Percentiles rank a stretch among this genome's conserved stretches.
Conservation (phyloP, 495 filamentous ascomycete genomes). For the Xylaria cubensis region DNA sequence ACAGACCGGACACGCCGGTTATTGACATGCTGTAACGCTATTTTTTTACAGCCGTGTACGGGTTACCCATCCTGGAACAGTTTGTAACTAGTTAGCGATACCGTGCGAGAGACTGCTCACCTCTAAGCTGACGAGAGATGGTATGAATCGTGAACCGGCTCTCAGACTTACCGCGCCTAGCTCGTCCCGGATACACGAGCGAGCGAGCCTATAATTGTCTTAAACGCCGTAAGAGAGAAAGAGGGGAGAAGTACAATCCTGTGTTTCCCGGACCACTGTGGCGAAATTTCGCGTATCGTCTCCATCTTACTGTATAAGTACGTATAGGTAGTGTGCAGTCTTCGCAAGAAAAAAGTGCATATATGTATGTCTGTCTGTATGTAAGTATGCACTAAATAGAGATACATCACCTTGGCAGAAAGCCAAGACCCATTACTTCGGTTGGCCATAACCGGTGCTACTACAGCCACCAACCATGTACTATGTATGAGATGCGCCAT, state of each 20-base stretch:
- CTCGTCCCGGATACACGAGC: not conserved
- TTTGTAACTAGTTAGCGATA: not conserved
- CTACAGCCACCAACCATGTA: not conserved
- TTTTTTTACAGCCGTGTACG: not conserved
- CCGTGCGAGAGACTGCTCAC: constrained; percentile 5
- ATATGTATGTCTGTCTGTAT: too few species aligned
- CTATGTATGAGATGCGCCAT: constrained; percentile 13
- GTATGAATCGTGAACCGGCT: constrained; percentile 19
- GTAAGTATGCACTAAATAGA: too few species aligned
- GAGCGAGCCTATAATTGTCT: not conserved
- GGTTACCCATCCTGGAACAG: not conserved
- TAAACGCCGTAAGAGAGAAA: constrained; percentile 9
- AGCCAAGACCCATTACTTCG: constrained; percentile 8
- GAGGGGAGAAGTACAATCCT: not conserved
- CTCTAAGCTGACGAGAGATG: constrained; percentile 21
- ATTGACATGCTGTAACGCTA: not conserved
- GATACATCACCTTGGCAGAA: constrained; percentile 8
- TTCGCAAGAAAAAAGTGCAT: not conserved
- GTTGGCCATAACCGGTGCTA: not conserved
- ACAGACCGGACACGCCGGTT: not conserved
- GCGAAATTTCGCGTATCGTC: constrained; percentile 10
- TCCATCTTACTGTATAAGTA: constrained; percentile 21
- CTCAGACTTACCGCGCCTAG: constrained; percentile 4
- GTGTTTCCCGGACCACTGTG: constrained; percentile 7
- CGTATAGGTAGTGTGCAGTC: not conserved